Percentiles rank a stretch among this genome's conserved stretches.
phyloP scores from a whole-genome alignment of 2,329 filamentous ascomycete genomes.

The Dothidotthia symphoricarpi region DNA sequence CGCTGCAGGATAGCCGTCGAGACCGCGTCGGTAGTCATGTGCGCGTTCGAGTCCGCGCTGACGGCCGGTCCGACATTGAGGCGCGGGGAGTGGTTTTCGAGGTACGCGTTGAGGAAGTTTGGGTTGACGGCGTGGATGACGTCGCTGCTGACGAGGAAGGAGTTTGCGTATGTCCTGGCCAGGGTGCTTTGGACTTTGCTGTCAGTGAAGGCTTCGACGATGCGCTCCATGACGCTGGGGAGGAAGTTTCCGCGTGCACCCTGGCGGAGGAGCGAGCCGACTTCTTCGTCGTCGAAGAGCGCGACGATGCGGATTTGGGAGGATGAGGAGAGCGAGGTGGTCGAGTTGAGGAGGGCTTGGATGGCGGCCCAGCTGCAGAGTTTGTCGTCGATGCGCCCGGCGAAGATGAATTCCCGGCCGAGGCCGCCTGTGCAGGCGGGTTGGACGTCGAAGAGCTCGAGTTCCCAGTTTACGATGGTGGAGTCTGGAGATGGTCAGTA shows the following conservation, averaged over 20 bases:
- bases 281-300: slow-evolving; percentile 97
- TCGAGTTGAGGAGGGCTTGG: slow-evolving; percentile 70
- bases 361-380: slow-evolving; percentile 92
- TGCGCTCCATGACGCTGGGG: slow-evolving; percentile 74
- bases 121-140: slow-evolving; percentile 94
- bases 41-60: slow-evolving; percentile 80
- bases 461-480: slow-evolving; percentile 90
- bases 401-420: slow-evolving; percentile 91
- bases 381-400: slow-evolving; percentile 94
- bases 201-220: slow-evolving; percentile 65
- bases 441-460: slow-evolving; percentile 90
- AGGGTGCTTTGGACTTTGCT: slow-evolving; percentile 55
- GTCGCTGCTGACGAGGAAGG: slow-evolving; percentile 88
- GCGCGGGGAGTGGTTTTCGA: slow-evolving; percentile 79
- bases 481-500: slow-evolving; percentile 45
- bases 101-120: slow-evolving; percentile 83
- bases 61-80: slow-evolving; percentile 86
- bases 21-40: slow-evolving; percentile 93
- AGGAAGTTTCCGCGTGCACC: slow-evolving; percentile 89
- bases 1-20: slow-evolving; percentile 77
- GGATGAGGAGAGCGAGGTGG: slow-evolving; percentile 52
- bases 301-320: slow-evolving; percentile 83
- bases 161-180: slow-evolving; percentile 82
- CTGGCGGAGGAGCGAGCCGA: slow-evolving; percentile 85
- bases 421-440: slow-evolving; percentile 80